Evolutionary conservation across 768 basidiomycete species (phyloP), one percentile per base, ranked within the genome.

Genomic region (Lactarius evosmus): DNA sequence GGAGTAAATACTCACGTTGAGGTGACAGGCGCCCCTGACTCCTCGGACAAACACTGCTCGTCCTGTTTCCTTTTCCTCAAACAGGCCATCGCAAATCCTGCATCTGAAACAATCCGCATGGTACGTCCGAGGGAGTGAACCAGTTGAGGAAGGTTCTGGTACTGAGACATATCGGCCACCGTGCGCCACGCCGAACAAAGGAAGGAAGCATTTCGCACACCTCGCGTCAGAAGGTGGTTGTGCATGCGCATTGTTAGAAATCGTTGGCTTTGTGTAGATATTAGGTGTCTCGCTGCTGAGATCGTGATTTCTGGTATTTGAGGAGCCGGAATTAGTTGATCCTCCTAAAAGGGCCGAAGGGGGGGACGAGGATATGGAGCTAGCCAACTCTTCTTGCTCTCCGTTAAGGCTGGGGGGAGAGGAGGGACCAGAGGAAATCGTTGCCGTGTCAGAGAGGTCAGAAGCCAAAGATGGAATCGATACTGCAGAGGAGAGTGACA

Each of bases 101-200:
- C 91, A 94, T 58, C 80, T 83, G 74, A 94, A 93, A 72, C 91
- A 94, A 49, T 84, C 81, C 3, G 82, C 78, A 67, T 94, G 91
- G 69, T 89, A 93, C 25, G 80, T 79, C 72, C 81, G 80, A n/a
- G 84, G 80, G 27, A 76, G 74, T 19, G 77, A 77, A 33, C 75
- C 79, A 50, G 76, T 75, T 61, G 69, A 71, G 2, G 74, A 69
- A 38, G 71, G 74, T 56, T 75, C 83, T 7, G 90, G 88, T 32
- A 91, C 82, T 2, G 88, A 88, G 34, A 92, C 83, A 72, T 86
- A 92, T 62, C 82, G 82, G 46, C 87, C 85, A 7, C 82, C 83
- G 60, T 82, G 81, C 30, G 77, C 78, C 4, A 79, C 74, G 49
- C 79, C 81, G 71, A 89, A 87, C 56, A 93, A 77, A 6, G 80